Evolutionary conservation across 2,329 filamentous ascomycete genomes (phyloP).

Genomic region (Claviceps pusilla): DNA sequence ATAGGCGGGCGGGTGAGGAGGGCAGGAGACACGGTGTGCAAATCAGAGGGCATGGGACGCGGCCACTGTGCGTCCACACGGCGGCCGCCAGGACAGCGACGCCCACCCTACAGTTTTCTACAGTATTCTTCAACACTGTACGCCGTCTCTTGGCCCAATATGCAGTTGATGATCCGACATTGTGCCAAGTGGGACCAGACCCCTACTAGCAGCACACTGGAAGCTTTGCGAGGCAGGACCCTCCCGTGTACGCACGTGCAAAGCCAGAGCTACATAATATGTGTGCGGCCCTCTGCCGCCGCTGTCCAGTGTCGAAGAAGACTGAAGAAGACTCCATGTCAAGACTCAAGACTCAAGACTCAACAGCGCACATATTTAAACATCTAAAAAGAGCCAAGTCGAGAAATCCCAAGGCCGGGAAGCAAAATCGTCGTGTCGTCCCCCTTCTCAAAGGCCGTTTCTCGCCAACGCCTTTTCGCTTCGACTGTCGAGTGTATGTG

Average conservation of each 20-base stretch:
- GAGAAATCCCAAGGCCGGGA: no score
- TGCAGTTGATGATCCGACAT: background rate
- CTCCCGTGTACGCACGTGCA: background rate
- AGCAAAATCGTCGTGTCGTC: no score
- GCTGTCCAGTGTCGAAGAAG: no score
- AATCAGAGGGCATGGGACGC: no score
- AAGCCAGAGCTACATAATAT: background rate
- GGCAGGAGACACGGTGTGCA: slow-evolving; percentile 2
- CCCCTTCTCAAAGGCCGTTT: no score
- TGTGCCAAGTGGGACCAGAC: background rate
- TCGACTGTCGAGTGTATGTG: no score
- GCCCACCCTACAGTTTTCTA: background rate
- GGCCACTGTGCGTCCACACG: background rate
- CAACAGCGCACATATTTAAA: no score
- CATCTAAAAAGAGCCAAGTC: no score
- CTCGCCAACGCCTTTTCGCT: no score
- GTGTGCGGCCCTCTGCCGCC: background rate
- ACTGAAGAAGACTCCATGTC: no score
- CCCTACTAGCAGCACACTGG: background rate
- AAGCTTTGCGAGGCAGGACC: background rate
- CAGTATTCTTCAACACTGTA: background rate
- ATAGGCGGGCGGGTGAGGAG: background rate
- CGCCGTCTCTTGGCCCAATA: background rate
- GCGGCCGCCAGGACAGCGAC: background rate
- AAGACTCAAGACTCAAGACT: no score